Base-by-base conservation (phyloP, 192 early-diverging fungal species). In the Spizellomyces sp. region DNA sequence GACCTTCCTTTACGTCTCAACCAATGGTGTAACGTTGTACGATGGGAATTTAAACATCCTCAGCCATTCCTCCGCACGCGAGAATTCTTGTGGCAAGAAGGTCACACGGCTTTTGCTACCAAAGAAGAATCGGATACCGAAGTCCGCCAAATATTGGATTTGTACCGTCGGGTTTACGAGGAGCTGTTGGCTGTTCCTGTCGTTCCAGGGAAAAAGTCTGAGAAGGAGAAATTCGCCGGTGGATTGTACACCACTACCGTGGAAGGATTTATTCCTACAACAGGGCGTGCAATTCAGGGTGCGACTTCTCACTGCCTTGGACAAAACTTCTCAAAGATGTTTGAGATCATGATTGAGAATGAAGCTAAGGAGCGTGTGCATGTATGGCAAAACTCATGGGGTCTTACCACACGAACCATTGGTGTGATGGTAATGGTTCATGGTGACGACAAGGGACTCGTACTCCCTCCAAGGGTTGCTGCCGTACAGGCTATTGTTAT, bases 271-370 rank as follows among this genome's bases (percentile, higher is more conserved):
- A 93, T 99, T 56, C 95, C 96, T 36, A 87, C 94, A 48, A 97
- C 95, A 5, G 98, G 98, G 36, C 95, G 98, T 74, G 98, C 91
- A 62, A 97, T 99, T 72, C 98, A 99, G 82, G 98, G 93, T 58
- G 98, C 91, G 55, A 99, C 98, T 7, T 98, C 95, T 67, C 98
- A 99, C 84, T 94, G 92, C 75, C 86, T 99, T 75, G 98, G 98
- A n/a, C 96, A 99, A 86, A 99, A 98, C 90, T 99, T 99, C 79
- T 90, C 94, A 60, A 98, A 97, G 80, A 98, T 99, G 98, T 98
- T 99, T 79, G 87, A 95, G 71, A 94, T 99, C 59, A 80, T 88
- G 10, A 86, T 98, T 42, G 93, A 98, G 80, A 92, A 95, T 75
- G 93, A 95, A 65, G 86, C 88, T 48, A 82, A 84, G 69, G 75